Evolutionary conservation across 192 early-diverging fungal genomes (phyloP), one percentile per base, ranked within the genome.

Genomic region (Coemansia sp.): DNA sequence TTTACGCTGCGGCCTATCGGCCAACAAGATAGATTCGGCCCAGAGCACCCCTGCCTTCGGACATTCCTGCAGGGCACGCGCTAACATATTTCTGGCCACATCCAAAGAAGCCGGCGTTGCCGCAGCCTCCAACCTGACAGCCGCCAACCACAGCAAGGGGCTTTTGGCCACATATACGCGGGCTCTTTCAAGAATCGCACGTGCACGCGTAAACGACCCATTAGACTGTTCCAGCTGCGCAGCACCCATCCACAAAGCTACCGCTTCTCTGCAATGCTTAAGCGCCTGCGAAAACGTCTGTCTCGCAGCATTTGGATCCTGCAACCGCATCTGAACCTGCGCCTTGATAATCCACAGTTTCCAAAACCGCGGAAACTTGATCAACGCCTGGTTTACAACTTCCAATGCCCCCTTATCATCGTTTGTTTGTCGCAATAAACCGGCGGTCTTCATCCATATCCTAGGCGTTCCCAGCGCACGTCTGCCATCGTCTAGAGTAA

Each of bases 301-400:
- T 7, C 93, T 73, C 17, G 96, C 96, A 9, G 75, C 86, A 2
- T 76, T 53, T 6, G 85, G 57, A 54, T 92, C 78, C 33, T 84
- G 76, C 28, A 95, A 88, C 67, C 96, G 92, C 18, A 88, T 89
- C 53, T 87, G 74, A 20, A 97, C 85, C 71, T 97, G 97, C 36
- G 92, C 89, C 77, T 93, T 89, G 36, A 99, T 91, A 87, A 99
- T 92, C 96, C 96, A 98, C 45, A 98, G 81, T 70, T 99, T 98
- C 69, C 87, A 88, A 64, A 91, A 91, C 28, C 71, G 78, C 1
- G 94, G 91, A 66, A 93, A 99, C 60, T 82, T 78, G 8, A 61
- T 68, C 15, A 94, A 68, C 2, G 85, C 96, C 66, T 89, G 70
- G 6, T 89, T 81, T 14, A 93, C 72, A 7, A 97, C 66, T 17